Evolutionary conservation across 371 early-diverging fungal species (phyloP).

Genomic region (Capillidium heterosporum): DNA sequence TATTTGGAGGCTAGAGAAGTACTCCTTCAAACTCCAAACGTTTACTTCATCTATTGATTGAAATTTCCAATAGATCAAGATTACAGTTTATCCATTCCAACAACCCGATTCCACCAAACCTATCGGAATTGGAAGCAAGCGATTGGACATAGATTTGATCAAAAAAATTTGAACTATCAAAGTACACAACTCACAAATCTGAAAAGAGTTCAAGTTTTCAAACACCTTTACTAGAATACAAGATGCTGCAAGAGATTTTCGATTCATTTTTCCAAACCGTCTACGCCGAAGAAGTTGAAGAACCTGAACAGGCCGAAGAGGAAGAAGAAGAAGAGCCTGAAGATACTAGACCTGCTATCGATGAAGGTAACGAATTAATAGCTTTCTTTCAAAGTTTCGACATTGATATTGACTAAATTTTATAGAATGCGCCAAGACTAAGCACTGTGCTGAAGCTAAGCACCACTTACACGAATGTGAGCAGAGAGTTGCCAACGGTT

Average conservation of each 20-base stretch:
- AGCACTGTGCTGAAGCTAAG: conserved; percentile 18
- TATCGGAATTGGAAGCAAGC: too few relatives aligned
- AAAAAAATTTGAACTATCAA: too few relatives aligned
- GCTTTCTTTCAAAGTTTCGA: not conserved
- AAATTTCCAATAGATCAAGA: too few relatives aligned
- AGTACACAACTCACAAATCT: too few relatives aligned
- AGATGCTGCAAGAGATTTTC: not conserved
- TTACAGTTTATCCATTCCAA: too few relatives aligned
- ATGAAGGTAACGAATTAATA: conserved; percentile 5
- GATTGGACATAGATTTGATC: too few relatives aligned
- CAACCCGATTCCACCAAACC: too few relatives aligned
- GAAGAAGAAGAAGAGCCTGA: conserved; percentile 8
- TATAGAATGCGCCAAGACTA: conserved; percentile 17
- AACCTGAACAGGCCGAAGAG: not conserved
- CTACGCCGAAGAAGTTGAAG: conserved; percentile 4
- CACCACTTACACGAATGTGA: conserved; percentile 23
- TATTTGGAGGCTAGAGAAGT: too few relatives aligned
- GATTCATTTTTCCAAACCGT: conserved; percentile 8
- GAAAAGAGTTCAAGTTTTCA: too few relatives aligned
- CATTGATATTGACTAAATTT: not conserved
- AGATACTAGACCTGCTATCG: conserved; percentile 3
- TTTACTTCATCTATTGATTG: too few relatives aligned
- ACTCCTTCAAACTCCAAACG: too few relatives aligned
- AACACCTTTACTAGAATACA: not conserved
- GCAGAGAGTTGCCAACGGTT: conserved; percentile 17